Evolutionary conservation across 768 basidiomycete genomes (phyloP).

Genomic region (Boletus rubropictus): DNA sequence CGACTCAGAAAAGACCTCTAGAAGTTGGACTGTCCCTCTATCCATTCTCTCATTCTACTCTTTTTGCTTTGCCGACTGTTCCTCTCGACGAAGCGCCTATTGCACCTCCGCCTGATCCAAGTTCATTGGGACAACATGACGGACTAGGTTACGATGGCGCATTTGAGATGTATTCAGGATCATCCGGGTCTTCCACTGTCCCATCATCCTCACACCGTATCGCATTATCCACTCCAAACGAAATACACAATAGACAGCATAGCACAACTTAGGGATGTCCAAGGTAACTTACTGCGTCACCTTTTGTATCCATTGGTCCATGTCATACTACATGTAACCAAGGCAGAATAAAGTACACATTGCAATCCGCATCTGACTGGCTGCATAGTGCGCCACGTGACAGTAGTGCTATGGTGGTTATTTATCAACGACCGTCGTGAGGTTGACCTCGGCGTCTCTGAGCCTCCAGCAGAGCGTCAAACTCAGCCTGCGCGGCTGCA

Average conservation of each 20-base stretch:
- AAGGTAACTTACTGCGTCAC: constrained; percentile 2
- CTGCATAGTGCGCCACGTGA: neutral
- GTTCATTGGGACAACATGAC: constrained; percentile 5
- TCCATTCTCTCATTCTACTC: constrained; percentile 66
- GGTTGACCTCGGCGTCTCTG: constrained; percentile 41
- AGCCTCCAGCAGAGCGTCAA: constrained; percentile 54
- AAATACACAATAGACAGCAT: constrained; percentile 5
- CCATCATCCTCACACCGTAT: constrained; percentile 5
- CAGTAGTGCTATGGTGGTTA: neutral
- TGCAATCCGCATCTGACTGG: neutral
- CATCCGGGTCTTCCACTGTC: neutral
- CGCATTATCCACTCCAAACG: constrained; percentile 5
- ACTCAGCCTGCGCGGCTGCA: constrained; percentile 45
- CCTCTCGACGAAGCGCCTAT: constrained; percentile 26
- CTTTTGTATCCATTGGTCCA: constrained; percentile 3
- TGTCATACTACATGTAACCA: constrained; percentile 4
- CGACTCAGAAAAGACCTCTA: constrained; percentile 72
- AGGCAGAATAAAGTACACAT: neutral
- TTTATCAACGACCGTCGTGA: constrained; percentile 12
- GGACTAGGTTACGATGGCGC: constrained; percentile 1
- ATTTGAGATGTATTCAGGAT: constrained; percentile 9
- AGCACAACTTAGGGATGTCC: constrained; percentile 6
- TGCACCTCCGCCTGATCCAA: constrained; percentile 28
- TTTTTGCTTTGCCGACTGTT: constrained; percentile 50
- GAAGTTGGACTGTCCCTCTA: constrained; percentile 77